A percentile compares a stretch with the other conserved stretches of the same genome.
phyloP scores from a whole-genome alignment of 1,284 basidiomycete species.

The Puccinia hordei region DNA sequence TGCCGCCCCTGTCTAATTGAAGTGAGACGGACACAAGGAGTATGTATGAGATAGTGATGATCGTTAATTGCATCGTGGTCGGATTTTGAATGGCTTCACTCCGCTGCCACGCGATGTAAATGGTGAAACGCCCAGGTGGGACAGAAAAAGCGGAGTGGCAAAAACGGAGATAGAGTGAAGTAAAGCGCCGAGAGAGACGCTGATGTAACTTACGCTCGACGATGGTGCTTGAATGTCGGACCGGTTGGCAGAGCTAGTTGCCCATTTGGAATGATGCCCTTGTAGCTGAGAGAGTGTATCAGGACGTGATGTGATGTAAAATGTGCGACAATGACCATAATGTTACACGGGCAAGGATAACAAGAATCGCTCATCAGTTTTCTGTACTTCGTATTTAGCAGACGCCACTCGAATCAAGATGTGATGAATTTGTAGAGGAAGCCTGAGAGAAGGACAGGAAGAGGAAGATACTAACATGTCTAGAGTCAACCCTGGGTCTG shows the following conservation, averaged over 20 bases:
- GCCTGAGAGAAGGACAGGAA: neutral
- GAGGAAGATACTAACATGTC: constrained; percentile 39
- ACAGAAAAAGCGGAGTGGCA: constrained; percentile 3
- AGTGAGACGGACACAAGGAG: neutral
- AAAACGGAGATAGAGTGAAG: constrained; percentile 24
- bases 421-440: neutral
- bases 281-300: constrained; percentile 19
- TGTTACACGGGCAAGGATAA: neutral
- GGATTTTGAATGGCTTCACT: constrained; percentile 30
- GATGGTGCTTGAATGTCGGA: constrained; percentile 42
- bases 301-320: neutral
- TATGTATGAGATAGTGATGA: neutral
- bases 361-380: neutral
- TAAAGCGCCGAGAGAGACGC: neutral
- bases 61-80: neutral
- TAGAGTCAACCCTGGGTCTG: constrained; percentile 45
- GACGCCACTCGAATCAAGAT: neutral
- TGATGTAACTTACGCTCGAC: constrained; percentile 45
- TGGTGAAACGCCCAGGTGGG: neutral
- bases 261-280: constrained; percentile 46
- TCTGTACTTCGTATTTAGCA: neutral
- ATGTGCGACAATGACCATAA: neutral
- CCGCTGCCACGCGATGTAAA: constrained; percentile 12
- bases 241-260: constrained; percentile 39
- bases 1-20: neutral